These are phyloP conservation scores for Solanum tarapatanum DNA, from an alignment of 257 asterid genomes.

Conservation along the genomic window DNA sequence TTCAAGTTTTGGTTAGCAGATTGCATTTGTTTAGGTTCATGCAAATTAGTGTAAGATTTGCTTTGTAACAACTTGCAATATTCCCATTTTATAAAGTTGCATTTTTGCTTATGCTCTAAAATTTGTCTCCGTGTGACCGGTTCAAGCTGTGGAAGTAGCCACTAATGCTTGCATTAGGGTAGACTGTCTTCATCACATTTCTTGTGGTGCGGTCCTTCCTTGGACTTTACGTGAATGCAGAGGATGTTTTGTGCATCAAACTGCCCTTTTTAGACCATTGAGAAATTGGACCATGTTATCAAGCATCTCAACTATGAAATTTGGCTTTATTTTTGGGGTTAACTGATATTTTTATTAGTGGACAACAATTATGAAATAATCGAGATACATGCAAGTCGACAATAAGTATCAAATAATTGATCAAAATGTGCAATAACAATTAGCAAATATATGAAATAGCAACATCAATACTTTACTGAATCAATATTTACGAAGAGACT, in stretches of 20 bases:
- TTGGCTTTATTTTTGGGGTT: not conserved
- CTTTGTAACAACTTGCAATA: not conserved
- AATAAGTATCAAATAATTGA: not conserved
- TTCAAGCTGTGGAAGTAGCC: not conserved
- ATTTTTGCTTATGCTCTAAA: not conserved
- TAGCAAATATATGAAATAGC: not conserved
- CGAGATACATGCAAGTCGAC: not conserved
- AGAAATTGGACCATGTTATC: not conserved
- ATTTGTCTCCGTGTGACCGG: not conserved
- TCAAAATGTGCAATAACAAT: not conserved
- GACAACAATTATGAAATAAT: too few species aligned
- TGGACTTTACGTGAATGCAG: rapidly evolving
- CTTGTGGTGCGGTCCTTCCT: not conserved
- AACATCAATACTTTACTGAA: not conserved
- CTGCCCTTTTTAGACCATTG: not conserved
- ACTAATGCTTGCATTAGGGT: not conserved
- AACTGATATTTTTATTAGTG: not conserved
- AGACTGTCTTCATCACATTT: not conserved
- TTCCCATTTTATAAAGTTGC: not conserved
- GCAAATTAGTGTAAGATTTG: not conserved
- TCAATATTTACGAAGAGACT: too few species aligned
- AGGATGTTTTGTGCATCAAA: not conserved
- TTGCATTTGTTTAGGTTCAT: not conserved
- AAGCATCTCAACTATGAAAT: not conserved
- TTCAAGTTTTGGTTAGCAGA: not conserved